Evolutionary conservation across 164 flowering plant genomes (phyloP).

Genomic region (Tetrastigma voinierianum): DNA sequence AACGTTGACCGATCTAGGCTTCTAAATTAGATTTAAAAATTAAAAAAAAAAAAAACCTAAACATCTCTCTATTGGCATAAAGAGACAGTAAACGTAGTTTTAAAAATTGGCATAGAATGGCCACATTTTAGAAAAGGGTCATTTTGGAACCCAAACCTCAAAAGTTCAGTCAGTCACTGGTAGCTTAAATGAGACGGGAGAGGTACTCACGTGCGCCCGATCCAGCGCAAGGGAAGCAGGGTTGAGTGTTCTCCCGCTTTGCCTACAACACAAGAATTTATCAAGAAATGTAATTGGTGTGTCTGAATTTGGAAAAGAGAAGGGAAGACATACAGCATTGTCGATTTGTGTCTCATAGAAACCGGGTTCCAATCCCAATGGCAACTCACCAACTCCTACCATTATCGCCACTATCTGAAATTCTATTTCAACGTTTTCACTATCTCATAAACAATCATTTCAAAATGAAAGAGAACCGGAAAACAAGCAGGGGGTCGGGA

Average conservation of each 20-base stretch:
- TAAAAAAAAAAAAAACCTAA: no score
- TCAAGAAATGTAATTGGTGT: no score
- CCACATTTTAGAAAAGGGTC: no score
- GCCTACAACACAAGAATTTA: constrained; percentile 43
- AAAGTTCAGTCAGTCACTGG: no score
- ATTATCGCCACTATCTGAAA: constrained; percentile 74
- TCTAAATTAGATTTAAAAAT: no score
- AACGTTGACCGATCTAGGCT: no score
- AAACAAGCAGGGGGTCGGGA: background rate
- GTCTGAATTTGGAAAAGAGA: background rate
- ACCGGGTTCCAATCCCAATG: constrained; percentile 84
- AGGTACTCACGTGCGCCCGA: constrained; percentile 77
- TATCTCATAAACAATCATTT: background rate
- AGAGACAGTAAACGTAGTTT: no score
- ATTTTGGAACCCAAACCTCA: no score
- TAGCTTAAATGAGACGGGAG: background rate
- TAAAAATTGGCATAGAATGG: no score
- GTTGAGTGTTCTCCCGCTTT: constrained; percentile 90
- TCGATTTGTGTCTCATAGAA: constrained; percentile 93
- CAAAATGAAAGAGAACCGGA: background rate
- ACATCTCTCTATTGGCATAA: no score
- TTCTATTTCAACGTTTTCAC: background rate
- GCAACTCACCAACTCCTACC: constrained; percentile 90
- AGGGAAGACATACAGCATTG: constrained; percentile 58
- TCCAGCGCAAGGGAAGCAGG: constrained; percentile 95